Evolutionary conservation across 345 rosid genomes (phyloP), one percentile per base, ranked within the genome.

Genomic region (Crucihimalaya himalaica): DNA sequence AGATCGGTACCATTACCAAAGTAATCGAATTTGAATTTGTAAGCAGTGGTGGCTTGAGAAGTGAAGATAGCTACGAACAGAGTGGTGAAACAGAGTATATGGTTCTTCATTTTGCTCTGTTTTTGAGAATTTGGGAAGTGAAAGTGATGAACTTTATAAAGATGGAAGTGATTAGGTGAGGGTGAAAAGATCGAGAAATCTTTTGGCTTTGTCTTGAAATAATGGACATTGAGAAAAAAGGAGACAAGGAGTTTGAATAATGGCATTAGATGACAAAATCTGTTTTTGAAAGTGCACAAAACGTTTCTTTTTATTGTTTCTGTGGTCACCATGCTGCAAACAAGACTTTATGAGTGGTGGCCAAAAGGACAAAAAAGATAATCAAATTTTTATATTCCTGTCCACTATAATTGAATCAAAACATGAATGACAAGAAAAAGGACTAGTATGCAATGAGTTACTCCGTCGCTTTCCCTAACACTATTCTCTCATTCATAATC

Each of bases 21-120:
- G 74, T 46, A 2, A 8, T 68, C 23, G 47, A 74, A 78, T 19
- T 60, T 60, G 71, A 80, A 60, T 19, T 32, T 75, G 48, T 73
- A 62, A 20, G 81, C 66, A 66, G 21, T 43, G 20, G 40, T 53
- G 20, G 54, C 0, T 29, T 23, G 57, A 23, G 70, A 70, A 54
- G 1, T 20, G 45, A 43, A 37, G 55, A 60, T 15, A 47, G 43
- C n/a, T 16, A 57, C 6, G 66, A 61, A 70, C 7, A 78, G 58
- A 39, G 32, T 42, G 45, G 28, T 14, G 7, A 63, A 53, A 42
- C 51, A 74, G 45, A 50, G 78, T 27, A 9, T 81, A 27, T 60
- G 56, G 12, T 60, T 21, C 10, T 50, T n/a, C 78, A 74, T 75
- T 43, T 39, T 48, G 6, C 15, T 66, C 15, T 12, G 8, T 39